Evolutionary conservation across 495 filamentous ascomycete genomes (phyloP).

Genomic region (Penicillium lividum): DNA sequence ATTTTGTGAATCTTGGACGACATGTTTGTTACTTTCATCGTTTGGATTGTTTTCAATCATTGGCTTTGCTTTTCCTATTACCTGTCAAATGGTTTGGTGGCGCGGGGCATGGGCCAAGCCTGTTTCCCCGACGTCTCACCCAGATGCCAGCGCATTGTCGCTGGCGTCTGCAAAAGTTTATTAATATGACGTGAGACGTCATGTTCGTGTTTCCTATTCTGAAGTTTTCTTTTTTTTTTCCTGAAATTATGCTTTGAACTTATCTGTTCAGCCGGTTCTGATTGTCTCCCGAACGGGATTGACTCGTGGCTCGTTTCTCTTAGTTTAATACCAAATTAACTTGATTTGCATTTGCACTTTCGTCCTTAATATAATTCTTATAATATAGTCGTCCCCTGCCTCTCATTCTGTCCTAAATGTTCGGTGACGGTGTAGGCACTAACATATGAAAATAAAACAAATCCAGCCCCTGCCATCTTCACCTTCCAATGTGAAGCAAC

Average conservation of each 20-base stretch:
- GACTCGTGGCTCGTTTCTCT: constrained; percentile 53
- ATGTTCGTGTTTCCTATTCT: constrained; percentile 21
- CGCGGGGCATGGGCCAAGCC: constrained; percentile 37
- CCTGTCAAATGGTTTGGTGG: constrained; percentile 28
- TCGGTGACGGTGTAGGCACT: too few relatives aligned
- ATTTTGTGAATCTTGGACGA: constrained; percentile 10
- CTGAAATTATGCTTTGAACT: constrained; percentile 15
- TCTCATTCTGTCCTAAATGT: not conserved
- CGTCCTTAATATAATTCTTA: not conserved
- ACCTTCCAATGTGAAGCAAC: too few relatives aligned
- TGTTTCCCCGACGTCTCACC: constrained; percentile 26
- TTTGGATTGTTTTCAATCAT: constrained; percentile 4
- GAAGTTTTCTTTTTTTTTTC: constrained; percentile 21
- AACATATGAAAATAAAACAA: too few relatives aligned
- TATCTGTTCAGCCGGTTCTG: constrained; percentile 49
- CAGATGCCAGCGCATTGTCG: constrained; percentile 25
- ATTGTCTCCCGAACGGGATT: constrained; percentile 55
- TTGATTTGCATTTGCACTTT: constrained; percentile 11
- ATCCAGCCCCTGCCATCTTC: too few relatives aligned
- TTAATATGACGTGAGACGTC: constrained; percentile 20
- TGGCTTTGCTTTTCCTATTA: constrained; percentile 17
- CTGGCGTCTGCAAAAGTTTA: constrained; percentile 27
- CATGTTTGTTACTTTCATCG: constrained; percentile 15
- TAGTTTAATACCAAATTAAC: constrained; percentile 8
- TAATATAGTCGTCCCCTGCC: too few relatives aligned